Evolutionary conservation across 139 green algal genomes (phyloP), one percentile per base, ranked within the genome.

Genomic region (Chara braunii): DNA sequence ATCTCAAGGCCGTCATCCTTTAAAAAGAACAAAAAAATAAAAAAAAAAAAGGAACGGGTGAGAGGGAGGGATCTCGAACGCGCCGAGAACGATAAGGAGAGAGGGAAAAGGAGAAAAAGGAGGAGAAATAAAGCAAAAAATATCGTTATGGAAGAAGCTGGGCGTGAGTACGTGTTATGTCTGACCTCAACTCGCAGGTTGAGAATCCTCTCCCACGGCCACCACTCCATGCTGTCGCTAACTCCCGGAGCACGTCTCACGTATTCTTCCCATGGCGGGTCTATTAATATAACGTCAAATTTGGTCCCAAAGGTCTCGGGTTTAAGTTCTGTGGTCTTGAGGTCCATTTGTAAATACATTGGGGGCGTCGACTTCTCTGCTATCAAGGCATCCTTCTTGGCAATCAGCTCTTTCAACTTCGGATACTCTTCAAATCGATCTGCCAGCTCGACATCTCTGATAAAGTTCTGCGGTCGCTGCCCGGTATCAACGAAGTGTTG

Each of bases 401-500:
- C 14, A 5, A 89, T 80, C 1, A 76, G 50, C 58, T 76, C 67
- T 60, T 70, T 37, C 34, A 90, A 70, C 61, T 89, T 87, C 1
- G 86, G 86, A 63, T 93, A 93, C 74, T 92, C 85, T 52, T 84
- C 79, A 48, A 86, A 92, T 12, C 74, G 66, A 63, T 90, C 77
- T 7, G 40, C 44, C 28, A 89, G 59, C 42, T 86, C 71, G 12
- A 81, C 77, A 50, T 90, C 85, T 1, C 84, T 44, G 28, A 93
- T 76, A 61, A 86, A 92, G 68, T 93, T 93, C 73, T 92, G 85
- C 1, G 86, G 86, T 23, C 86, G 60, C 33, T 78, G 44, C 18
- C 78, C 84, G 6, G 86, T 93, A 66, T 93, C 86, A 37, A 93
- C 86, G 82, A 89, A 93, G 60, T 93, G 82, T 59, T 92, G 85